phyloP scores from a whole-genome alignment of 1,284 basidiomycete genomes.

The Fomitopsis betulina region DNA sequence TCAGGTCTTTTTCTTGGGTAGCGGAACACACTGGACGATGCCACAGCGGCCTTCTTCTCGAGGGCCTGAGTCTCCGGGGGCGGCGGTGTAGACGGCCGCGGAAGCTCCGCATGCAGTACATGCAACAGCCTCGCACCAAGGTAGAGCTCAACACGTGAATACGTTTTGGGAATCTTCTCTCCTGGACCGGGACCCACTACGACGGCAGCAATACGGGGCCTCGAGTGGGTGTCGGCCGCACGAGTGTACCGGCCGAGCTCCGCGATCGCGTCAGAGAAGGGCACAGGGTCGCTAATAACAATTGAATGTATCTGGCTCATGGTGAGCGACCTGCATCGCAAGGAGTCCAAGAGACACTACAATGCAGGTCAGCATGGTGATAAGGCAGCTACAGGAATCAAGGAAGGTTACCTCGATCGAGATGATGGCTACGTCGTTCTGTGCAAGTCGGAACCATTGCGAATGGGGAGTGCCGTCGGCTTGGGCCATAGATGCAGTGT shows the following conservation, averaged over 20 bases:
- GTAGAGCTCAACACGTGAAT: slow-evolving; percentile 1
- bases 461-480: not conserved
- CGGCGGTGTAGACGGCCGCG: slow-evolving; percentile 39
- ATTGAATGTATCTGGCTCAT: not conserved
- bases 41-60: slow-evolving; percentile 9
- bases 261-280: not conserved
- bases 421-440: not conserved
- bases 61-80: not conserved
- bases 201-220: not conserved
- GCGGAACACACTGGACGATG: slow-evolving; percentile 18
- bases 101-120: slow-evolving; percentile 44
- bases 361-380: not conserved
- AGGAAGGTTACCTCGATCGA: not conserved
- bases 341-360: not conserved
- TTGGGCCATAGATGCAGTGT: slow-evolving; percentile 3
- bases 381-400: too few relatives aligned
- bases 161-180: not conserved
- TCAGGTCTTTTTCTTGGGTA: slow-evolving; percentile 54
- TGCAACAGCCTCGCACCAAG: slow-evolving; percentile 33
- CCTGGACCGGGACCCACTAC: not conserved
- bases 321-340: not conserved
- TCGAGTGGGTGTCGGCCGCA: not conserved
- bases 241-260: not conserved
- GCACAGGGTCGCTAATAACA: not conserved
- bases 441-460: not conserved